Evolutionary conservation across 257 asterid genomes (phyloP).

Genomic region (Nicotiana paniculata): DNA sequence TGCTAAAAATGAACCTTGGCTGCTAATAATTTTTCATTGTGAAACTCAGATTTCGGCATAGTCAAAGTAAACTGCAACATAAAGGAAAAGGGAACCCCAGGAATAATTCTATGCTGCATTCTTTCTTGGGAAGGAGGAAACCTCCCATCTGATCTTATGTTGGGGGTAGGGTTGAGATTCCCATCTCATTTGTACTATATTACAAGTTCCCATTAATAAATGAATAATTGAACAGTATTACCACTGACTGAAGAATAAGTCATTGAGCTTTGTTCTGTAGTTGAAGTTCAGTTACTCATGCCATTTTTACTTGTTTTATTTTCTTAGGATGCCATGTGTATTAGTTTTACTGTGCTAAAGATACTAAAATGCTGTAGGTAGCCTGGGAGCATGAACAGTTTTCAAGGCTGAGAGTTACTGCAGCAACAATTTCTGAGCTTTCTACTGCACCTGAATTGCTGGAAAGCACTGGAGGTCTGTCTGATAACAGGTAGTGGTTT

Average conservation of each 20-base stretch:
- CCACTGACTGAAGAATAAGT: neutral
- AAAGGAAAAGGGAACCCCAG: neutral
- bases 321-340: neutral
- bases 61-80: neutral
- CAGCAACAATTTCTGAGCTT: slow-evolving; percentile 78
- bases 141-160: neutral
- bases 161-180: neutral
- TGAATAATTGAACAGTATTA: neutral
- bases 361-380: slow-evolving; percentile 53
- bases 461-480: slow-evolving; percentile 65
- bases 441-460: slow-evolving; percentile 85
- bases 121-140: neutral
- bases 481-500: slow-evolving; percentile 68
- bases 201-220: neutral
- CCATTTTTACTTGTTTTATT: neutral
- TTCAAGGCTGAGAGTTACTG: slow-evolving; percentile 84
- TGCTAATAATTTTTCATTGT: neutral
- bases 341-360: slow-evolving; percentile 20
- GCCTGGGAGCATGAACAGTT: slow-evolving; percentile 99
- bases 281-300: neutral
- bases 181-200: neutral
- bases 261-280: neutral
- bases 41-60: neutral
- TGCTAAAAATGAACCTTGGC: neutral
- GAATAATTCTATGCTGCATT: neutral